These are phyloP conservation scores for Nymphaea colorata DNA, from an alignment of 164 flowering plant genomes.

Conservation along the genomic window DNA sequence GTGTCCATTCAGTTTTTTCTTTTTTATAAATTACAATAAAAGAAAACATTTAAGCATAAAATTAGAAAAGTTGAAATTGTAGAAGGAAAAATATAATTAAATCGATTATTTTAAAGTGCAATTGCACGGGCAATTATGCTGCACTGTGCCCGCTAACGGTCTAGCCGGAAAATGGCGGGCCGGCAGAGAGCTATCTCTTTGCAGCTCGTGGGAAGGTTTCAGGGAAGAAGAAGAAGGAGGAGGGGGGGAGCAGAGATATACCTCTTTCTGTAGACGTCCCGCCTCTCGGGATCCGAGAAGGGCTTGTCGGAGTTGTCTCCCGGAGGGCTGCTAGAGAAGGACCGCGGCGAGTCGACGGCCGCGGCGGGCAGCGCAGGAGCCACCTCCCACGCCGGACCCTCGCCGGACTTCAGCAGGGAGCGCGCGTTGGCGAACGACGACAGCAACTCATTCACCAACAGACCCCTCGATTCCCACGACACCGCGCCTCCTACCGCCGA, in stretches of 20 bases:
- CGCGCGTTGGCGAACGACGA: slow-evolving; percentile 34
- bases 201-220: not conserved
- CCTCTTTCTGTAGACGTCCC: slow-evolving; percentile 35
- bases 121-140: no score
- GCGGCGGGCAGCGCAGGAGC: not conserved
- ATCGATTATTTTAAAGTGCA: not conserved
- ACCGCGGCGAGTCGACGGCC: slow-evolving; percentile 25
- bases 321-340: slow-evolving; percentile 24
- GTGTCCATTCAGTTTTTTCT: no score
- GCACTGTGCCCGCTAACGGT: not conserved
- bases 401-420: slow-evolving; percentile 18
- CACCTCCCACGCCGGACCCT: not conserved
- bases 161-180: not conserved
- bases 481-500: not conserved
- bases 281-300: slow-evolving; percentile 17
- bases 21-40: no score
- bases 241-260: slow-evolving; percentile 3
- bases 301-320: slow-evolving; percentile 41
- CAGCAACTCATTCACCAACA: slow-evolving; percentile 25
- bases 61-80: no score
- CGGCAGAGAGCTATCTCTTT: not conserved
- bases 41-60: no score
- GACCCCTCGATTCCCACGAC: slow-evolving; percentile 10
- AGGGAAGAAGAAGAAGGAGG: not conserved
- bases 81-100: no score